Conservation (phyloP, 1,284 basidiomycete genomes). For the Pseudozyma thailandica region DNA sequence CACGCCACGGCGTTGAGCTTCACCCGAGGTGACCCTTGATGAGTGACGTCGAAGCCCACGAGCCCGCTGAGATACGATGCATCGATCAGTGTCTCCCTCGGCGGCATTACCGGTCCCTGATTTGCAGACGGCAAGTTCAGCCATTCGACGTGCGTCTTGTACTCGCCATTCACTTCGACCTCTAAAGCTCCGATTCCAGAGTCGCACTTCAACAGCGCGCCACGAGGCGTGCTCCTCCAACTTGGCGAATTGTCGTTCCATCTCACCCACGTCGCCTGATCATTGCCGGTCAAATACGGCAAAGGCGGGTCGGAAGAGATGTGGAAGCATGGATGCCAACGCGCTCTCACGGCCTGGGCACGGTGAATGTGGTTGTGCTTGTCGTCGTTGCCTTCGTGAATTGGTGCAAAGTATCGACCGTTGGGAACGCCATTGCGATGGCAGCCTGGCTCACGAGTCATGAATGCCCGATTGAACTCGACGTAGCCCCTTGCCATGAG, state of each 20-base stretch:
- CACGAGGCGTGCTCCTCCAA: slow-evolving; percentile 28
- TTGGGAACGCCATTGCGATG: slow-evolving; percentile 10
- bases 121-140: slow-evolving; percentile 9
- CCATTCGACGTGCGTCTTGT: slow-evolving; percentile 45
- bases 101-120: slow-evolving; percentile 10
- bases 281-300: slow-evolving; percentile 17
- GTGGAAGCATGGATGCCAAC: slow-evolving; percentile 51
- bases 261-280: slow-evolving; percentile 10
- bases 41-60: slow-evolving; percentile 41
- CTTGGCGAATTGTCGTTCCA: slow-evolving; percentile 41
- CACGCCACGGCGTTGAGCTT: slow-evolving; percentile 41
- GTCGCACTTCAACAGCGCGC: slow-evolving; percentile 26
- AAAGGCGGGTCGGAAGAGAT: slow-evolving; percentile 41
- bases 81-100: slow-evolving; percentile 21
- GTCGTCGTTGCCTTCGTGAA: slow-evolving; percentile 41
- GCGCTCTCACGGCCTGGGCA: slow-evolving; percentile 41
- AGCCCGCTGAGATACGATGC: slow-evolving; percentile 26
- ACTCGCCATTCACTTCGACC: slow-evolving; percentile 33
- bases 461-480: slow-evolving; percentile 55
- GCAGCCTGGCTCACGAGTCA: slow-evolving; percentile 48
- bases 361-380: slow-evolving; percentile 49
- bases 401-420: slow-evolving; percentile 18
- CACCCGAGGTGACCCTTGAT: slow-evolving; percentile 17
- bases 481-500: slow-evolving; percentile 53
- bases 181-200: slow-evolving; percentile 42